Evolutionary conservation across 345 rosid species (phyloP), one percentile per base, ranked within the genome.

Genomic region (Rhizophora apiculata): DNA sequence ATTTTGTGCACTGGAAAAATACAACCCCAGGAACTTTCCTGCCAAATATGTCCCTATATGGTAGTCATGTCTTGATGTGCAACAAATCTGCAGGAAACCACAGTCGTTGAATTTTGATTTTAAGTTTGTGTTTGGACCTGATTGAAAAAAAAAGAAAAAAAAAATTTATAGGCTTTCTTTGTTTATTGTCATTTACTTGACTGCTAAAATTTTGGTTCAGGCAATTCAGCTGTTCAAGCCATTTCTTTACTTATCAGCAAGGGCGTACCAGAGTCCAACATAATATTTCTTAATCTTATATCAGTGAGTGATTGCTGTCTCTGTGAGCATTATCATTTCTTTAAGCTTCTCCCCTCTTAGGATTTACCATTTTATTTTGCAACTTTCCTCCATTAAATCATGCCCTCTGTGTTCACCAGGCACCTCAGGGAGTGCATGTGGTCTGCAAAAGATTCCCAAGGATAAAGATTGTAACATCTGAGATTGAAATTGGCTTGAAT

Each of bases 371-470:
- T 43, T 43, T 43, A 18, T 3, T 22, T 52, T 70, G 61, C 29
- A 29, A 46, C 62, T 62, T 66, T 55, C 27, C 54, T 69, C 68
- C 54, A 37, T 78, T 24, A 16, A 54, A 54, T 30, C 21, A 29
- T 60, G 29, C 32, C 36, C 5, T 24, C 54, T 69, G 24, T 55
- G 39, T 74, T 72, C 63, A 64, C 58, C 86, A 95, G 97, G 97
- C 97, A 79, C 99, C 99, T 76, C 97, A 92, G 73, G 96, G 99
- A 76, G 96, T 92, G 61, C 97, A 95, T 75, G 87, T 92, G 81
- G 99, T 95, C 66, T 89, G 99, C 89, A 86, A 85, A 83, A 84
- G 79, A 61, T 89, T 87, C 83, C 99, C 97, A 57, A 87, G 96
- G 75, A 63, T 95, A 64, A 91, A 95, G 93, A 91, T 91, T 39